A percentile compares a stretch with the other conserved stretches of the same genome.
These are phyloP conservation scores for Triticum monococcum DNA, from an alignment of 176 grass and related monocot species.

Conservation along the genomic window DNA sequence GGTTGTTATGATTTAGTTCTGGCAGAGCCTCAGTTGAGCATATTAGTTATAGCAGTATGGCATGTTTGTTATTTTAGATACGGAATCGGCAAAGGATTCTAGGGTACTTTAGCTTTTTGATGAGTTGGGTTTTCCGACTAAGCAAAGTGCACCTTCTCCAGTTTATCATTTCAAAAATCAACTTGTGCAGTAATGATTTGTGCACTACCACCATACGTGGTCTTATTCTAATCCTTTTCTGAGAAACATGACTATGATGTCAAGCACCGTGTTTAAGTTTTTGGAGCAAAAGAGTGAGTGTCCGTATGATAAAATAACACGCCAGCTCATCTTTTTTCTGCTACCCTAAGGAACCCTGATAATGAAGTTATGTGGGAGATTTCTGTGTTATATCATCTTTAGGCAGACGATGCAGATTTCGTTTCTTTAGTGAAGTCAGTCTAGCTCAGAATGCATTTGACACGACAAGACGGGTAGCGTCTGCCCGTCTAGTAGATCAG, in stretches of 20 bases:
- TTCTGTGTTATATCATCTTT: not conserved
- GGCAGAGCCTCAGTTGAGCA: not conserved
- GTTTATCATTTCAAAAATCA: constrained; percentile 1
- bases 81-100: not conserved
- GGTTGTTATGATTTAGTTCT: not conserved
- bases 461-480: not conserved
- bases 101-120: not conserved
- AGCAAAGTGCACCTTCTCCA: not conserved
- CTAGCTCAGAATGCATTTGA: too few species aligned
- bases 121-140: not conserved
- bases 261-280: not conserved
- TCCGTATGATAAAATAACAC: not conserved
- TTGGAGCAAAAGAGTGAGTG: not conserved
- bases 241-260: not conserved
- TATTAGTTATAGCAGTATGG: not conserved
- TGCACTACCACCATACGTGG: not conserved
- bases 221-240: not conserved
- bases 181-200: not conserved
- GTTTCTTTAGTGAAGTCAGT: not conserved
- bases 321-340: not conserved
- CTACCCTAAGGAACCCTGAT: not conserved
- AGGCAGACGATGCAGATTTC: not conserved
- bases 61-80: not conserved
- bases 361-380: not conserved
- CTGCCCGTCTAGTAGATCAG: not conserved